Base-by-base conservation (phyloP, 2,329 filamentous ascomycete species). In the Aspergillus piperis region DNA sequence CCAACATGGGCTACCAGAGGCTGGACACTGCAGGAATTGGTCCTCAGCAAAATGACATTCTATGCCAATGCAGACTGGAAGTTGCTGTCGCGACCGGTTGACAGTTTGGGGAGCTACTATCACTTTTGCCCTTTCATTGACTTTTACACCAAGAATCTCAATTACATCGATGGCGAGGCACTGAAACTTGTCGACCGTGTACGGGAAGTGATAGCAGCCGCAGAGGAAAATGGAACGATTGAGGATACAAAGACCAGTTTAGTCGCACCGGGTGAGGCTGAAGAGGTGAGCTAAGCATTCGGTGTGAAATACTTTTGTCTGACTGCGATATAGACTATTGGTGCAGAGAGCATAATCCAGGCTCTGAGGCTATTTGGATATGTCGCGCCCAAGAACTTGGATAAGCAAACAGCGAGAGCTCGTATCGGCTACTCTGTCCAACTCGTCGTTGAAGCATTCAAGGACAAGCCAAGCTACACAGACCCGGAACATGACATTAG, bases 21-120 rank as follows among this genome's bases (percentile, higher is more conserved):
- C 47, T 69, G 67, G 65, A 68, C 64, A 8, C 53, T 67, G 41
- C 66, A 68, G 56, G 66, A 68, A 47, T 58, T 68, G 10, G 54
- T 68, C 3, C 38, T 75, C 64, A 76, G 74, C 62, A 75, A 73
- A 62, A 68, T 70, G 38, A 72, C 73, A 2, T 76, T 70, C 59
- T 76, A 73, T 62, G 68, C 70, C 42, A 76, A 75, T 57, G 69
- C 68, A 4, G 27, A 61, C 2, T 76, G 74, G 73, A 25, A 63
- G 38, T 61, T 62, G 44, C 60, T 76, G 42, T 60, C 59, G 7
- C 62, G 73, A 19, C 65, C 69, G 30, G 65, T 71, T 19, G 73
- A 75, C 44, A 66, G 57, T 3, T 41, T 76, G 8, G 73, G 74
- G 3, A 64, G 65, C 21, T 73, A 71, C 41, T 75, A 75, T 60